Conservation (phyloP, 2,329 filamentous ascomycete species). For the Clarireedia monteithiana region DNA sequence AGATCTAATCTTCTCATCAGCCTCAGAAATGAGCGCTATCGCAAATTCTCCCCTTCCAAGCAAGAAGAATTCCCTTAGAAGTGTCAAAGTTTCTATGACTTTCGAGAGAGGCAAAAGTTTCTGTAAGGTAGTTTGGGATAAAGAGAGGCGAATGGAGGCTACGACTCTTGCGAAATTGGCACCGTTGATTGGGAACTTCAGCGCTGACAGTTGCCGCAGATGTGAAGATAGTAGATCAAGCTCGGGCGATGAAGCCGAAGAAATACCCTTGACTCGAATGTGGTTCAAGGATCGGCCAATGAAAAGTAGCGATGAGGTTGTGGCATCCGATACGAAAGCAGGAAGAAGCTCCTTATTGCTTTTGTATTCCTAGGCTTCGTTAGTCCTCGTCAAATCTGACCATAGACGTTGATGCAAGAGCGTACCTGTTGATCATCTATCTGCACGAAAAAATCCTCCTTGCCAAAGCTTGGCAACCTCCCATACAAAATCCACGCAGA, state of each 20-base stretch:
- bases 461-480: slow-evolving; percentile 67
- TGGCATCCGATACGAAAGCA: slow-evolving; percentile 66
- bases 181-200: slow-evolving; percentile 67
- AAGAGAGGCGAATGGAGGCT: slow-evolving; percentile 65
- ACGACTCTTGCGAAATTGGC: slow-evolving; percentile 65
- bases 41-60: slow-evolving; percentile 87
- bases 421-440: slow-evolving; percentile 23
- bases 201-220: slow-evolving; percentile 56
- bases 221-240: slow-evolving; percentile 59
- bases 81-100: slow-evolving; percentile 67
- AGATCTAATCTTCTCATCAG: slow-evolving; percentile 69
- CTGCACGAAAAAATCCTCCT: slow-evolving; percentile 80
- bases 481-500: slow-evolving; percentile 90
- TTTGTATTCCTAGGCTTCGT: slow-evolving; percentile 43
- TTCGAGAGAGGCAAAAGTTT: slow-evolving; percentile 70
- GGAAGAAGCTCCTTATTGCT: slow-evolving; percentile 59
- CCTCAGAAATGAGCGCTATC: slow-evolving; percentile 75
- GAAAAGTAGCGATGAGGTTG: slow-evolving; percentile 79
- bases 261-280: slow-evolving; percentile 51
- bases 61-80: slow-evolving; percentile 81
- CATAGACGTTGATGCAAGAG: background rate
- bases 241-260: slow-evolving; percentile 37
- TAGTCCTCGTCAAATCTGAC: background rate
- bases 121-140: slow-evolving; percentile 79
- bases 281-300: slow-evolving; percentile 86